Base-by-base conservation (phyloP, 441 rosid genomes). In the Euphorbia celastroides region DNA sequence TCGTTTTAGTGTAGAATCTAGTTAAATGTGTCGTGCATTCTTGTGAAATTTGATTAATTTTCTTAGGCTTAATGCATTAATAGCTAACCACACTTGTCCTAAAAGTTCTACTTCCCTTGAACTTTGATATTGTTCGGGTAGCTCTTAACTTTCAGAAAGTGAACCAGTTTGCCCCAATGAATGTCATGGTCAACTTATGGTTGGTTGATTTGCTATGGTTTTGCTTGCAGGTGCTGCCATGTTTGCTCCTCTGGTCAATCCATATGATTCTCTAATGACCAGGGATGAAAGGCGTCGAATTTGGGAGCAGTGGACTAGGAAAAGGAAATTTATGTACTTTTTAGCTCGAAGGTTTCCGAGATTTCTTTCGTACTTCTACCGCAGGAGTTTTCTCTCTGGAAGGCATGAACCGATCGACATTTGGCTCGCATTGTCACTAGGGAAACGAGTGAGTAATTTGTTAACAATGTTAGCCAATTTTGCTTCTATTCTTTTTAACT, bases 241-340 rank as follows among this genome's bases (percentile, higher is more conserved):
- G 82, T 72, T 88, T 74, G 81, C 94, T 62, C 89, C 94, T 17
- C 56, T 88, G 76, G 81, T 83, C 38, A 88, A 84, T 79, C 92
- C 94, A 0, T 88, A 83, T 55, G 89, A 84, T 69, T 75, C 76
- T 58, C 44, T 79, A 64, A 81, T 86, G 94, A 84, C 72, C 22
- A 86, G 73, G 78, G 77, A 71, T 42, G 94, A 88, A 80, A 77
- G 70, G 74, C 55, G 58, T 48, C 68, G 82, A 71, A 79, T 75
- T 44, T 88, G 95, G 95, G 79, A 74, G 62, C 72, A 69, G 54
- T 86, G 89, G 95, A 71, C 83, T 7, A 60, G 66, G 2, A 79
- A 69, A 77, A 83, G 88, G 74, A 88, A 74, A 79, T 65, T 88
- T 22, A 79, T 83, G 85, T 83, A 79, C 79, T 75, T 84, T 71